These are phyloP conservation scores for Chamaenerion angustifolium DNA, from an alignment of 345 rosid genomes.

Conservation along the genomic window DNA sequence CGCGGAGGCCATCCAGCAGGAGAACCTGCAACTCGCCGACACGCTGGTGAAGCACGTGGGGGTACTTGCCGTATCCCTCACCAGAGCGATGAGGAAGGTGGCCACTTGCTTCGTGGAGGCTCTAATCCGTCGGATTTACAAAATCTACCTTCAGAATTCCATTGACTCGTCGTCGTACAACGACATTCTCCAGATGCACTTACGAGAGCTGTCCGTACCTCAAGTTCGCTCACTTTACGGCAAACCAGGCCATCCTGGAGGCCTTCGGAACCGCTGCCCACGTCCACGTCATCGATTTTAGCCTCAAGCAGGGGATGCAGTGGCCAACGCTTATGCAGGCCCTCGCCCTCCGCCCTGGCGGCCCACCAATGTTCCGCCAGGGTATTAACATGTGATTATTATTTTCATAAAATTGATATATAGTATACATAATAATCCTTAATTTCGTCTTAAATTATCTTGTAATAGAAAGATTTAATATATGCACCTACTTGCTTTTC, in stretches of 20 bases:
- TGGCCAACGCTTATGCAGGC: constrained; percentile 97
- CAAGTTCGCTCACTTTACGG: constrained; percentile 89
- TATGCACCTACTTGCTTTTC: no score
- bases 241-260: constrained; percentile 90
- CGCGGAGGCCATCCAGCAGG: constrained; percentile 70
- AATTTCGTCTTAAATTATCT: no score
- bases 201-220: constrained; percentile 86
- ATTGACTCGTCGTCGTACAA: constrained; percentile 22
- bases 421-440: no score
- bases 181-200: constrained; percentile 62
- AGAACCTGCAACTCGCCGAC: constrained; percentile 48
- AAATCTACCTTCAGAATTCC: constrained; percentile 34
- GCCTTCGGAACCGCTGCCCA: constrained; percentile 38
- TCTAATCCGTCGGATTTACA: constrained; percentile 61
- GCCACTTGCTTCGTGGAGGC: constrained; percentile 84
- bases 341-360: constrained; percentile 62
- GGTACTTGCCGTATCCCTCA: constrained; percentile 49
- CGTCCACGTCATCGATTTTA: constrained; percentile 79
- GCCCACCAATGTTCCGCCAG: constrained; percentile 67
- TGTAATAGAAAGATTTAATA: no score
- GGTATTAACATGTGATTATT: no score
- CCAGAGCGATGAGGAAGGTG: constrained; percentile 86
- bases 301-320: constrained; percentile 71
- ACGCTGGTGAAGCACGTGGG: constrained; percentile 72
- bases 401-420: no score